These are phyloP conservation scores for Eimeria maxima DNA, from an alignment of 169 alveolate genomes.

Conservation along the genomic window DNA sequence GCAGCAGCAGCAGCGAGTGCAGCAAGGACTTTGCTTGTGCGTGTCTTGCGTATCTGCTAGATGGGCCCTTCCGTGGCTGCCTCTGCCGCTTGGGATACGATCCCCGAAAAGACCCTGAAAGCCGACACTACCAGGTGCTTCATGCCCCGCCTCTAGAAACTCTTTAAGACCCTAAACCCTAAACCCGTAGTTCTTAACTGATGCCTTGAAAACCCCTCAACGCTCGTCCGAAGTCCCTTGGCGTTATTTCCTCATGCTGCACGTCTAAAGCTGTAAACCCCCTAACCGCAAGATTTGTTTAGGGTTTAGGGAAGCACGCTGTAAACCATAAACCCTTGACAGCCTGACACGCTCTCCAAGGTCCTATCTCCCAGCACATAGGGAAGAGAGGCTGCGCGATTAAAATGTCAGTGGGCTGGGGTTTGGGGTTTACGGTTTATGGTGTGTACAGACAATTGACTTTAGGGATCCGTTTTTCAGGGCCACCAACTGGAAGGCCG, in stretches of 20 bases:
- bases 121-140: conserved; percentile 84
- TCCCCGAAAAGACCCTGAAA: conserved; percentile 85
- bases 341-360: too few species aligned
- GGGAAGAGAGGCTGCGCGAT: too few species aligned
- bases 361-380: background rate
- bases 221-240: background rate
- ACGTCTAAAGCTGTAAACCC: background rate
- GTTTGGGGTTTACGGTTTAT: background rate
- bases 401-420: background rate
- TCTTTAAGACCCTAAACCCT: background rate
- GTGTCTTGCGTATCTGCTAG: conserved; percentile 52
- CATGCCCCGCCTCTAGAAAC: background rate
- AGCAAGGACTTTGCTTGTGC: background rate
- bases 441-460: conserved; percentile 84
- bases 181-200: background rate
- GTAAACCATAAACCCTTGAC: too few species aligned
- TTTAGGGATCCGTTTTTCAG: conserved; percentile 87
- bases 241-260: background rate
- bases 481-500: conserved; percentile 58
- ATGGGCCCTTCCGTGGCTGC: conserved; percentile 89
- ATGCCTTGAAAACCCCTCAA: background rate
- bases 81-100: conserved; percentile 88
- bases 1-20: background rate
- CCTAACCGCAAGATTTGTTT: too few species aligned
- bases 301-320: too few species aligned